These are phyloP conservation scores for Hypoxylon lienhwacheense DNA, from an alignment of 495 filamentous ascomycete species.

Conservation along the genomic window DNA sequence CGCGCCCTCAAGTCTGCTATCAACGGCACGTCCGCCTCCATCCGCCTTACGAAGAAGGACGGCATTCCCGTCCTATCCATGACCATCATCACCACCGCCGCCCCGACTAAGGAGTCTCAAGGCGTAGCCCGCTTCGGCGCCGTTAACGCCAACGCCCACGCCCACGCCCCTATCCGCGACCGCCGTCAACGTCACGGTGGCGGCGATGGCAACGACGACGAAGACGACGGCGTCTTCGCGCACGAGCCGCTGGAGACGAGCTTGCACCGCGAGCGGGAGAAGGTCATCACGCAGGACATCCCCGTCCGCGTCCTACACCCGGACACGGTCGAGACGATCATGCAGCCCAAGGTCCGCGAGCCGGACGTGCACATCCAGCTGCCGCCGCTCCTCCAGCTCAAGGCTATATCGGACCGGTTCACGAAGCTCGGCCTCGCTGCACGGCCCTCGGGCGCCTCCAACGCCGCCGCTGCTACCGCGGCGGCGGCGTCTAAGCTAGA, in stretches of 20 bases:
- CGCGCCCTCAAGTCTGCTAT: slow-evolving; percentile 85
- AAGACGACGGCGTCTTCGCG: slow-evolving; percentile 49
- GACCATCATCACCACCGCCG: slow-evolving; percentile 72
- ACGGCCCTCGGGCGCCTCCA: slow-evolving; percentile 22
- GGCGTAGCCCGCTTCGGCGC: slow-evolving; percentile 33
- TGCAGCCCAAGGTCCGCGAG: slow-evolving; percentile 86
- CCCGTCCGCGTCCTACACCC: slow-evolving; percentile 87
- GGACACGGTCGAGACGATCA: slow-evolving; percentile 76
- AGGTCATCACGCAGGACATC: slow-evolving; percentile 91
- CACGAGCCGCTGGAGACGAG: slow-evolving; percentile 54
- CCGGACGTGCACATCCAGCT: slow-evolving; percentile 93
- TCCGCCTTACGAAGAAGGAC: slow-evolving; percentile 92
- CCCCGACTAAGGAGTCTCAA: slow-evolving; percentile 37
- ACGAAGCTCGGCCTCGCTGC: slow-evolving; percentile 67
- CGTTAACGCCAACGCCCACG: slow-evolving; percentile 24
- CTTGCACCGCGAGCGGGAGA: slow-evolving; percentile 67
- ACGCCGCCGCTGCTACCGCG: slow-evolving; percentile 14
- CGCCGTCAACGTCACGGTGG: too few species aligned
- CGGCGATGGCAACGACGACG: too few species aligned
- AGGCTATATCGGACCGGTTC: slow-evolving; percentile 90
- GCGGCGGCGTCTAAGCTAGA: slow-evolving; percentile 58
- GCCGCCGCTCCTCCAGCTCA: slow-evolving; percentile 78
- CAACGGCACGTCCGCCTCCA: slow-evolving; percentile 71
- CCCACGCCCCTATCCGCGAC: slow-evolving; percentile 7
- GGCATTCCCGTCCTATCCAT: slow-evolving; percentile 79